Evolutionary conservation across 2,329 filamentous ascomycete species (phyloP).

Genomic region (Exophiala calicioides): DNA sequence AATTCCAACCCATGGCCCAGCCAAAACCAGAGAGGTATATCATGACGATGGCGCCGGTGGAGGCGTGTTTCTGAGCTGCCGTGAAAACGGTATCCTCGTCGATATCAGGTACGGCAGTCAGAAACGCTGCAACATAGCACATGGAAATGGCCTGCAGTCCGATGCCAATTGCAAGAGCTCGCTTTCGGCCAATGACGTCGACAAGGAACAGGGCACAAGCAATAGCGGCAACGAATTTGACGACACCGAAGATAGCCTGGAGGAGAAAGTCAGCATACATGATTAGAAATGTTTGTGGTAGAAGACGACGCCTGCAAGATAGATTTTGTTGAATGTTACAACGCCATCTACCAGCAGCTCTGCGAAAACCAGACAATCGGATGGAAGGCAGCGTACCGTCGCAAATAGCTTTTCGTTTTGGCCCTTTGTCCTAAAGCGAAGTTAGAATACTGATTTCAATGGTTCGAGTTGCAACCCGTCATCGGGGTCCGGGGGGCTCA

Average conservation of each 20-base stretch:
- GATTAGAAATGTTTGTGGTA: too few species aligned
- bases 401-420: constrained; percentile 56
- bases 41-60: constrained; percentile 44
- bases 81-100: constrained; percentile 28
- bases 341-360: not conserved
- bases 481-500: too few species aligned
- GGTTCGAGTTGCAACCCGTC: too few species aligned
- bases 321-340: constrained; percentile 61
- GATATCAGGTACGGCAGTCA: constrained; percentile 39
- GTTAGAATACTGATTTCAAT: too few species aligned
- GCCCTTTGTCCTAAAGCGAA: constrained; percentile 68
- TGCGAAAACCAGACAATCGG: too few species aligned
- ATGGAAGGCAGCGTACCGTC: not conserved
- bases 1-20: constrained; percentile 53
- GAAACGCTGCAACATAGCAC: constrained; percentile 57
- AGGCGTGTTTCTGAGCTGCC: constrained; percentile 34
- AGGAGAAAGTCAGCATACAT: too few species aligned
- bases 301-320: constrained; percentile 4
- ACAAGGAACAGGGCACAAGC: constrained; percentile 76
- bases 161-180: constrained; percentile 52
- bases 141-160: constrained; percentile 52
- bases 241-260: constrained; percentile 72
- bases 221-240: constrained; percentile 69
- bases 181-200: constrained; percentile 74
- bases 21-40: constrained; percentile 49